These are phyloP conservation scores for Coccinonectria pachysandricola DNA, from an alignment of 2,329 filamentous ascomycete species.

Conservation along the genomic window DNA sequence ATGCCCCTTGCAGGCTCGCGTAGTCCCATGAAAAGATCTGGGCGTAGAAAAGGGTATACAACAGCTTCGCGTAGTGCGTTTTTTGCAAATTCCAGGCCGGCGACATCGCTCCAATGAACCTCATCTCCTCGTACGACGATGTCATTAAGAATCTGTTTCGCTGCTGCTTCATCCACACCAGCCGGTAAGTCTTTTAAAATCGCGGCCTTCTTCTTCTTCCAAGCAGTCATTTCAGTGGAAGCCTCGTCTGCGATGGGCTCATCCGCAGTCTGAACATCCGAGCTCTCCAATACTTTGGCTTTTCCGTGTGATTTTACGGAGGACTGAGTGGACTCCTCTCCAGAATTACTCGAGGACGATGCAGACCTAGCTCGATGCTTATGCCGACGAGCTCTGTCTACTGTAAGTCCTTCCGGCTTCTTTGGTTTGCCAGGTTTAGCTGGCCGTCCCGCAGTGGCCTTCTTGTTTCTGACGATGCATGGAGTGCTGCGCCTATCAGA, in stretches of 20 bases:
- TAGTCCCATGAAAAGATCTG: constrained; percentile 90
- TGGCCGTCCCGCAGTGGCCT: constrained; percentile 8
- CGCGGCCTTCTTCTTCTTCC: constrained; percentile 50
- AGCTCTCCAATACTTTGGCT: constrained; percentile 30
- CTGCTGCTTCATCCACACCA: constrained; percentile 72
- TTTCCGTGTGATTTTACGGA: constrained; percentile 17
- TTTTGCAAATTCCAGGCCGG: constrained; percentile 83
- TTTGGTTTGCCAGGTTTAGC: constrained; percentile 6
- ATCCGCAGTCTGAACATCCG: constrained; percentile 38
- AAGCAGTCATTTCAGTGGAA: constrained; percentile 35
- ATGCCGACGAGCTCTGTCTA: constrained; percentile 12
- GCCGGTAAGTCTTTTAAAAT: constrained; percentile 70
- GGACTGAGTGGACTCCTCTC: constrained; percentile 12
- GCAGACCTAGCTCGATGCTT: constrained; percentile 10
- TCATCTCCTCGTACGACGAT: constrained; percentile 91
- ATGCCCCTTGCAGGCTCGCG: constrained; percentile 91
- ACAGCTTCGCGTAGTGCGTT: constrained; percentile 89
- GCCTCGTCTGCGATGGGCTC: constrained; percentile 31
- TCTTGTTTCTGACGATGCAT: constrained; percentile 9
- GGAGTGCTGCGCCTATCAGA: constrained; percentile 10
- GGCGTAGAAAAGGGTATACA: constrained; percentile 90
- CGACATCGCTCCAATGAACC: constrained; percentile 89
- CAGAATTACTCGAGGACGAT: constrained; percentile 19
- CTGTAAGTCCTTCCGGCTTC: constrained; percentile 7
- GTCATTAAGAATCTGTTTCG: constrained; percentile 89